Conservation (phyloP, 306 rosid genomes). For the Macrotyloma uniflorum region DNA sequence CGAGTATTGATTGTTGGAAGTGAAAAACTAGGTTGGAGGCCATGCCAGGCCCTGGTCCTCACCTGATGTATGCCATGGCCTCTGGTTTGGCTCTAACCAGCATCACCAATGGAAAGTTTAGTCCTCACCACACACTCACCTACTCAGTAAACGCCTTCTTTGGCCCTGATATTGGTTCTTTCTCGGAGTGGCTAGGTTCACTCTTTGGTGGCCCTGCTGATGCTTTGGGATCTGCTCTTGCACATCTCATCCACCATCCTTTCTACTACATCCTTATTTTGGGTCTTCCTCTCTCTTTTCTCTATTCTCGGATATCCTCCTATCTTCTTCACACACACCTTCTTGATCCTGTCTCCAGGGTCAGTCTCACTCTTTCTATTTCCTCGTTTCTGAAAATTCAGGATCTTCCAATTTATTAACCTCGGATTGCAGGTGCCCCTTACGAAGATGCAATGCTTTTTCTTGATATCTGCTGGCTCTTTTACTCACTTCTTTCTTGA, state of each 20-base stretch:
- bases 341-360: conserved; percentile 68
- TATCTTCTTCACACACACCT: conserved; percentile 49
- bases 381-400: background rate
- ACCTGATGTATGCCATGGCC: conserved; percentile 87
- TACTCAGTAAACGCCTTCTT: conserved; percentile 84
- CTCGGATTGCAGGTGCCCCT: conserved; percentile 64
- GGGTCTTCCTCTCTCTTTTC: conserved; percentile 69
- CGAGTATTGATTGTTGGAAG: background rate
- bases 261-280: conserved; percentile 59
- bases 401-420: background rate
- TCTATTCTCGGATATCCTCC: conserved; percentile 71
- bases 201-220: conserved; percentile 41
- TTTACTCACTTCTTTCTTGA: conserved; percentile 88
- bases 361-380: conserved; percentile 10
- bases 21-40: background rate
- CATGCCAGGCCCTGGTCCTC: conserved; percentile 92
- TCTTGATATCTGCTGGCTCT: conserved; percentile 81
- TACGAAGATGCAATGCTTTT: conserved; percentile 68
- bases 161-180: conserved; percentile 93
- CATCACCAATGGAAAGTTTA: conserved; percentile 61
- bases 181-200: conserved; percentile 78
- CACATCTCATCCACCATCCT: conserved; percentile 72
- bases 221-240: conserved; percentile 46
- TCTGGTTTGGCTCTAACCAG: conserved; percentile 63
- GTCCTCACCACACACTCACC: conserved; percentile 75